These are phyloP conservation scores for Lithospermum erythrorhizon DNA, from an alignment of 257 asterid genomes.

Conservation along the genomic window DNA sequence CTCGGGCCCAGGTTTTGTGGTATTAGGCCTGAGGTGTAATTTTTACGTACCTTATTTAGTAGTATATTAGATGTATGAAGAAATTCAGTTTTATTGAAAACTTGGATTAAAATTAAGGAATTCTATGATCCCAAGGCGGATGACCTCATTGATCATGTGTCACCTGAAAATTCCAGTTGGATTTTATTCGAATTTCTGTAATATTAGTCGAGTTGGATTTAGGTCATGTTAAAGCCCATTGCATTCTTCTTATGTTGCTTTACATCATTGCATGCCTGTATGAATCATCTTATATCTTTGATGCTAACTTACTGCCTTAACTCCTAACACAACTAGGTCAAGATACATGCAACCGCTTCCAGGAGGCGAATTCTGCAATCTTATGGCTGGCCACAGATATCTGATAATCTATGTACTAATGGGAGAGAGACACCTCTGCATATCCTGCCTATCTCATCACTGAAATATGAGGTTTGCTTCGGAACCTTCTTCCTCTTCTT, in stretches of 20 bases:
- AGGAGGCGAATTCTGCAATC: conserved; percentile 21
- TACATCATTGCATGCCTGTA: no score
- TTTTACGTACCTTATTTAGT: not conserved
- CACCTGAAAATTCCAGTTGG: no score
- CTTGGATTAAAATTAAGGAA: no score
- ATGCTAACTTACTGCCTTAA: conserved; percentile 2
- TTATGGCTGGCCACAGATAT: conserved; percentile 20
- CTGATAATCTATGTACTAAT: conserved; percentile 18
- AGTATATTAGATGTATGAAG: no score
- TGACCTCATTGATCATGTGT: no score
- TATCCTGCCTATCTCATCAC: conserved; percentile 21
- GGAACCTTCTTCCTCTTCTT: not conserved
- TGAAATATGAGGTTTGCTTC: conserved; percentile 20
- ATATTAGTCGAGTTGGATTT: no score
- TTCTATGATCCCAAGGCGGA: no score
- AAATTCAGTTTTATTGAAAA: no score
- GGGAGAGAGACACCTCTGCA: conserved; percentile 22
- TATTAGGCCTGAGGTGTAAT: not conserved
- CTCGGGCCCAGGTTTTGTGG: no score
- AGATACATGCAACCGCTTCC: conserved; percentile 21
- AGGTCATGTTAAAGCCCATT: not conserved
- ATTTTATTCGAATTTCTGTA: no score
- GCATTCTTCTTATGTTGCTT: not conserved
- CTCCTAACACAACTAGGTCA: conserved; percentile 9
- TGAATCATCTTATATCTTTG: no score